Percentiles rank a stretch among this genome's conserved stretches.
These are phyloP conservation scores for Candida chilensis DNA, from an alignment of 805 yeast species.

Conservation along the genomic window DNA sequence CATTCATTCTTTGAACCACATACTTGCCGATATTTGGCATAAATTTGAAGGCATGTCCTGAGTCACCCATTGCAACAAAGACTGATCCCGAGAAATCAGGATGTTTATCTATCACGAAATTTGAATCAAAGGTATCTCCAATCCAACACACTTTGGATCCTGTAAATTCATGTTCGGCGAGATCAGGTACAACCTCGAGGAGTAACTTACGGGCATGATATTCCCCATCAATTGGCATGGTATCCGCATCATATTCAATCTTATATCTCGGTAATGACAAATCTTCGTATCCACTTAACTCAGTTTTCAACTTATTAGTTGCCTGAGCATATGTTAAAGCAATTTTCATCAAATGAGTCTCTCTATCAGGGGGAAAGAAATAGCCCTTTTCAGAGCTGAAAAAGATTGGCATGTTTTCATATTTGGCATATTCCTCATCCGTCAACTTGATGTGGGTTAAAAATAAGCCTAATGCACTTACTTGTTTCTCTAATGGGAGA, in stretches of 20 bases:
- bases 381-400: constrained; percentile 32
- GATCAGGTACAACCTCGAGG: constrained; percentile 25
- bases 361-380: constrained; percentile 37
- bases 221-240: constrained; percentile 20
- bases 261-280: constrained; percentile 24
- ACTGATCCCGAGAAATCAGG: constrained; percentile 20
- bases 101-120: constrained; percentile 27
- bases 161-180: constrained; percentile 21
- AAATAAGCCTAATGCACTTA: constrained; percentile 24
- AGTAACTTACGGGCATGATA: constrained; percentile 15
- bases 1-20: constrained; percentile 20
- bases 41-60: constrained; percentile 38
- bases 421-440: constrained; percentile 20
- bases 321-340: constrained; percentile 19
- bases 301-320: constrained; percentile 8
- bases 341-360: constrained; percentile 22
- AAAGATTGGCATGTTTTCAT: constrained; percentile 28
- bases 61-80: constrained; percentile 36
- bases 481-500: no score
- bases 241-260: constrained; percentile 14
- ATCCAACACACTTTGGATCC: constrained; percentile 26
- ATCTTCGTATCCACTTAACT: constrained; percentile 5
- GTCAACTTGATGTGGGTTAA: constrained; percentile 25
- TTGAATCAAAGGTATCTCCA: constrained; percentile 27
- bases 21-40: constrained; percentile 37